A percentile compares a stretch with the other conserved stretches of the same genome.
These are phyloP conservation scores for Penicillium antarcticum DNA, from an alignment of 495 filamentous ascomycete species.

Conservation along the genomic window DNA sequence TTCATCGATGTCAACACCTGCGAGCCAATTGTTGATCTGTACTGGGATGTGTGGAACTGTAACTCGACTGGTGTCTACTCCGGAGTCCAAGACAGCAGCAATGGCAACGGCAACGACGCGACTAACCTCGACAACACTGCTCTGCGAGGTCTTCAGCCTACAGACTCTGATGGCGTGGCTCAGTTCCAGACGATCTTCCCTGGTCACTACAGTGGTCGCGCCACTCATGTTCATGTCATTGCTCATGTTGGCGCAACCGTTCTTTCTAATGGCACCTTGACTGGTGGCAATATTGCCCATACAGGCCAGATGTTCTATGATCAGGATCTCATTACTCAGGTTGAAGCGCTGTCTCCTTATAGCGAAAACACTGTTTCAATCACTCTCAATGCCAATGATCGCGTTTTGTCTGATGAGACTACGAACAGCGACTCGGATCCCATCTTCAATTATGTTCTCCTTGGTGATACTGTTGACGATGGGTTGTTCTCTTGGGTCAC, in stretches of 20 bases:
- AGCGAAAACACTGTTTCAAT: conserved; percentile 43
- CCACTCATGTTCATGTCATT: conserved; percentile 40
- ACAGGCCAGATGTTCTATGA: conserved; percentile 57
- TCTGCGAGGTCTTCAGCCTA: conserved; percentile 42
- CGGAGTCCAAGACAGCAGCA: conserved; percentile 10
- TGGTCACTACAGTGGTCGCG: conserved; percentile 44
- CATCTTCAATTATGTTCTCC: conserved; percentile 48
- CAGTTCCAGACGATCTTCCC: conserved; percentile 44
- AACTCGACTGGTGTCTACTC: conserved; percentile 56
- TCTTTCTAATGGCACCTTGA: conserved; percentile 40
- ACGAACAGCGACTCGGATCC: conserved; percentile 49
- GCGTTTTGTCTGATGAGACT: conserved; percentile 38
- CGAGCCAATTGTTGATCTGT: conserved; percentile 44
- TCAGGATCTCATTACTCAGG: conserved; percentile 35
- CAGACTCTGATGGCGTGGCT: conserved; percentile 37
- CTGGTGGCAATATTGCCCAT: conserved; percentile 44
- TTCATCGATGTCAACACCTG: conserved; percentile 53
- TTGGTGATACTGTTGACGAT: conserved; percentile 47
- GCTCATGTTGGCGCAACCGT: conserved; percentile 38
- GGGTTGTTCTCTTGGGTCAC: conserved; percentile 53
- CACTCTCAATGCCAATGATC: conserved; percentile 45
- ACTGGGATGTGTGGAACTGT: conserved; percentile 55
- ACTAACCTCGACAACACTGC: conserved; percentile 37
- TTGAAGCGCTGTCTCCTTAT: conserved; percentile 48
- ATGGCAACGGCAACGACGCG: too few relatives aligned